Base-by-base conservation (phyloP, 2,329 filamentous ascomycete species). In the Apiospora malaysiana region DNA sequence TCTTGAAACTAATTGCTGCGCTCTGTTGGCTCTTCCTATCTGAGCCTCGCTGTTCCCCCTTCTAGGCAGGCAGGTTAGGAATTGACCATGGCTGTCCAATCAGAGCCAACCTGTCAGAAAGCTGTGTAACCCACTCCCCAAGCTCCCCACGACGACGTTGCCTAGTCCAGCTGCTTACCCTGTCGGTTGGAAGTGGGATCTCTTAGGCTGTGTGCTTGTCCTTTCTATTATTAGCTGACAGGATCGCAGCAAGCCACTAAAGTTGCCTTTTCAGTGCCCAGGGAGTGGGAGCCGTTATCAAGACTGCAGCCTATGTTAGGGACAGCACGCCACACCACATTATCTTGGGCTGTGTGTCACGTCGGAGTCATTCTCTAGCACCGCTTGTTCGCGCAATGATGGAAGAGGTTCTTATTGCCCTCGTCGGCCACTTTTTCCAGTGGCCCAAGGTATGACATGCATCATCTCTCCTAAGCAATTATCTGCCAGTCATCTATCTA, bases 241-340 rank as follows among this genome's bases (percentile, higher is more conserved):
- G 56, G 56, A 40, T 63, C 18, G 23, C 18, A n/a, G 5, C 27
- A 37, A 59, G 27, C 51, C 51, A 27, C 21, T n/a, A n/a, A n/a
- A n/a, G n/a, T n/a, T 59, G 21, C 18, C 18, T 6, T 6, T 16
- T 59, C 18, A 4, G 32, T 63, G 32, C 27, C n/a, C 12, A 8
- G 21, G 10, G 27, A n/a, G 14, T 32, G 21, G 10, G 27, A n/a
- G 14, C 56, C 16, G 51, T 21, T 59, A 27, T 27, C 51, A 59
- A 59, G 51, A 32, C 51, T 59, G 51, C 51, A 59, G 51, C 51
- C 51, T 59, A 59, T n/a, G 56, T 10, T 21, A 9, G 56, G 40
- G 56, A 63, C 32, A 63, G 56, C 56, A 63, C 56, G 40, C 32
- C 56, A 63, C 56, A 40, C 25, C 18, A 21, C 8, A 23, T n/a